Percentiles rank a stretch among this genome's conserved stretches.
Evolutionary conservation across 2,329 filamentous ascomycete species (phyloP).

Genomic region (Sporothrix dimorphospora): DNA sequence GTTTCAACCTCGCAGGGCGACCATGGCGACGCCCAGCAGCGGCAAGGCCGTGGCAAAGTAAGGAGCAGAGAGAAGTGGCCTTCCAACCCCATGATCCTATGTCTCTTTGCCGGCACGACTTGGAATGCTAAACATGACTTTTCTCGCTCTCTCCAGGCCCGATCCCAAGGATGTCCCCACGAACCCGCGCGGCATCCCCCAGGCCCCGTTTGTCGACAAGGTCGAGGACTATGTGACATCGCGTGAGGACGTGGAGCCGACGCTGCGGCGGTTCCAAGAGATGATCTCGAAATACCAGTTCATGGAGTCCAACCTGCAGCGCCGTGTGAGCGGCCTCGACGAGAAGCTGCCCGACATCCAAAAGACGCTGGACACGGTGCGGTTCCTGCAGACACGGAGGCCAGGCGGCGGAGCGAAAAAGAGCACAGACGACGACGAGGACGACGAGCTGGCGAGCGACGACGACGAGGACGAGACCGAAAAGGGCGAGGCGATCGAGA

Average conservation of each 20-base stretch:
- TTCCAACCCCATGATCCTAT: background rate
- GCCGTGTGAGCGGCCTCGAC: conserved; percentile 76
- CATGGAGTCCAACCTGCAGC: conserved; percentile 94
- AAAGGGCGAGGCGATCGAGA: conserved; percentile 74
- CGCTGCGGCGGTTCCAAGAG: conserved; percentile 83
- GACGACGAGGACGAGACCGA: conserved; percentile 38
- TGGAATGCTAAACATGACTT: background rate
- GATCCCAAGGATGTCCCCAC: conserved; percentile 54
- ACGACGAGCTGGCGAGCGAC: conserved; percentile 6
- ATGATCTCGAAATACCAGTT: conserved; percentile 99
- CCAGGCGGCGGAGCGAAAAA: conserved; percentile 11
- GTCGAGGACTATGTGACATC: conserved; percentile 86
- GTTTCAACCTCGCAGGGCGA: background rate
- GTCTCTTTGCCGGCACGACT: background rate
- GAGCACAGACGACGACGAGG: background rate
- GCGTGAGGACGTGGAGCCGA: conserved; percentile 77
- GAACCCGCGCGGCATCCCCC: conserved; percentile 82
- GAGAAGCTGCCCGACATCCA: conserved; percentile 98
- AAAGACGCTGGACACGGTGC: conserved; percentile 91
- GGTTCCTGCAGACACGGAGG: conserved; percentile 66
- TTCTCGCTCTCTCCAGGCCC: background rate
- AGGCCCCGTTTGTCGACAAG: conserved; percentile 82
- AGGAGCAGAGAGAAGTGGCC: conserved; percentile 20
- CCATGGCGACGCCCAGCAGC: conserved; percentile 34
- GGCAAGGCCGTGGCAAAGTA: conserved; percentile 46